Evolutionary conservation across 169 alveolate genomes (phyloP), one percentile per base, ranked within the genome.

Genomic region (Plasmodium coatneyi): DNA sequence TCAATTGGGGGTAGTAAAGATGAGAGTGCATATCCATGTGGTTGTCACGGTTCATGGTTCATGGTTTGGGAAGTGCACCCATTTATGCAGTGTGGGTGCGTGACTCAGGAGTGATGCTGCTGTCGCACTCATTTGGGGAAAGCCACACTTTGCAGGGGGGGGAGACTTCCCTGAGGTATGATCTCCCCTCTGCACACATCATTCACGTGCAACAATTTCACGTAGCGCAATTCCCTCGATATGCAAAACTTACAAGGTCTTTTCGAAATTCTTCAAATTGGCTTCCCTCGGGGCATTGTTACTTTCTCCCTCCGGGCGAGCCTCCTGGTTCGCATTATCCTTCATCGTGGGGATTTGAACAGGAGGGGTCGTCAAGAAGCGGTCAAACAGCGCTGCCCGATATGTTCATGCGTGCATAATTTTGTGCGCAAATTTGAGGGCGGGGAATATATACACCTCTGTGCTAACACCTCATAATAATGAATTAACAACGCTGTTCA

Each of bases 251-350:
- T 82, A 82, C 91, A 82, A 82, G 54, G 91, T 82, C 25, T 70
- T 52, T 82, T 82, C 91, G 49, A 82, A 82, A 56, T 82, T 82
- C 49, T 54, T 82, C 46, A 82, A 70, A 1, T 82, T 56, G 25
- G 34, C 25, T 22, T 82, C 91, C 79, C 49, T 66, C 46, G 43
- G 36, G 28, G 70, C 91, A 82, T 56, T 60, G 25, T 30, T 56
- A n/a, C 12, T 60, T 34, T 82, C 52, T 66, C 60, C 91, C 25
- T 74, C 54, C 71, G 71, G 43, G 41, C 14, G 32, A 70, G 28
- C 39, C 32, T 32, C 70, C 28, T 80, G 56, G 30, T 46, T 81
- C 89, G 19, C 78, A 56, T 82, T 82, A 60, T n/a, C 71, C 81
- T 14, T 34, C 71, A 60, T 66, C 39, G 36, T 66, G 76, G 30